Conservation (phyloP, 768 basidiomycete species). For the Leccinum olivaceopallidum region DNA sequence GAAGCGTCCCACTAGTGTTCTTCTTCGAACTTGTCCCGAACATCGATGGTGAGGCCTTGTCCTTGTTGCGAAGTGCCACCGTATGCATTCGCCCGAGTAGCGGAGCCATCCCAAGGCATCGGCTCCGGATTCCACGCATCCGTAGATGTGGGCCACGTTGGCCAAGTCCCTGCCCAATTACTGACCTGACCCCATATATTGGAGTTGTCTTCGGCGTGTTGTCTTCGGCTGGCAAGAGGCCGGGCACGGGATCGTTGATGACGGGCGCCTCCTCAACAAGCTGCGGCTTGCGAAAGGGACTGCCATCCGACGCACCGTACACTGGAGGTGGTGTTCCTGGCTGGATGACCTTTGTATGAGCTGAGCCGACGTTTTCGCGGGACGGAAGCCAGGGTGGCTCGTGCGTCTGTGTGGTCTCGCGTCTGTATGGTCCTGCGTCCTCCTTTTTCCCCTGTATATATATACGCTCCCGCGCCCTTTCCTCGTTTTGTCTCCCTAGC, state of each 20-base stretch:
- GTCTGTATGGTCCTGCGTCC: no score
- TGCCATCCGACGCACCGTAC: constrained; percentile 25
- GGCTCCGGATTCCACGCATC: constrained; percentile 23
- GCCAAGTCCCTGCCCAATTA: constrained; percentile 16
- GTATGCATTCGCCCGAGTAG: constrained; percentile 25
- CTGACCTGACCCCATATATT: constrained; percentile 18
- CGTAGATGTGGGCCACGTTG: constrained; percentile 13
- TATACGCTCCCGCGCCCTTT: no score
- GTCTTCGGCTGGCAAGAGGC: constrained; percentile 37
- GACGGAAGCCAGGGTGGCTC: constrained; percentile 38
- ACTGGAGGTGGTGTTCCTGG: constrained; percentile 29
- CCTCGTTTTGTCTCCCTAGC: no score
- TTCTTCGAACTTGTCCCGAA: constrained; percentile 61
- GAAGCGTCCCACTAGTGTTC: constrained; percentile 68
- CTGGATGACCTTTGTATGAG: constrained; percentile 37
- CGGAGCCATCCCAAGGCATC: constrained; percentile 28
- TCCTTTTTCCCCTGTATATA: background rate
- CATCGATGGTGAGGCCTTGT: constrained; percentile 53
- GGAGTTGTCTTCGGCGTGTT: constrained; percentile 11
- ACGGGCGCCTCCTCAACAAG: constrained; percentile 46
- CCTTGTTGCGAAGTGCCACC: constrained; percentile 27
- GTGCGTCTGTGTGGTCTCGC: no score
- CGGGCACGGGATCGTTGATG: constrained; percentile 37
- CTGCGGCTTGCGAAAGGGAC: constrained; percentile 54
- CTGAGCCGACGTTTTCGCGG: constrained; percentile 36